A percentile compares a stretch with the other conserved stretches of the same genome.
phyloP scores from a whole-genome alignment of 768 basidiomycete genomes.

The Tulasnella sp. region DNA sequence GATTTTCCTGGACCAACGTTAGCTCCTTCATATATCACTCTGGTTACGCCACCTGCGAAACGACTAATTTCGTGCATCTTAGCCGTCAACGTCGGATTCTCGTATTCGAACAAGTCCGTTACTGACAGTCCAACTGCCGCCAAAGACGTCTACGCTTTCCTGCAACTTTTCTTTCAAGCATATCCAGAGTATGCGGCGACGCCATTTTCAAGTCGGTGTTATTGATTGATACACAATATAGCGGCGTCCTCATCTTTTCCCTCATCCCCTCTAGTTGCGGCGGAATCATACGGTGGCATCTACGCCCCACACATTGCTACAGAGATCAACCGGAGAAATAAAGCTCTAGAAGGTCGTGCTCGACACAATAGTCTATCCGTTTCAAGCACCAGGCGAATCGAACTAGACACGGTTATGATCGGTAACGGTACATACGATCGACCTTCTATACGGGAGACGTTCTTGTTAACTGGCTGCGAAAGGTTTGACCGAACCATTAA shows the following conservation, averaged over 20 bases:
- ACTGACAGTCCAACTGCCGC: slow-evolving; percentile 77
- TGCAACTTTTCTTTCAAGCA: slow-evolving; percentile 65
- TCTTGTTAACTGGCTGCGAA: not conserved
- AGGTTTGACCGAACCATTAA: slow-evolving; percentile 56
- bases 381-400: slow-evolving; percentile 49
- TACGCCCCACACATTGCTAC: slow-evolving; percentile 82
- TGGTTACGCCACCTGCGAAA: not conserved
- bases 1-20: slow-evolving; percentile 51
- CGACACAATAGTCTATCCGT: not conserved
- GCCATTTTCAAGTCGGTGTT: slow-evolving; percentile 40
- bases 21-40: not conserved
- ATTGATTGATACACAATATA: not conserved
- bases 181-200: slow-evolving; percentile 62
- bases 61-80: not conserved
- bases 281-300: slow-evolving; percentile 41
- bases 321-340: slow-evolving; percentile 71
- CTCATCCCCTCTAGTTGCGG: not conserved
- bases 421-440: slow-evolving; percentile 50
- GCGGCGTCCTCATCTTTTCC: not conserved
- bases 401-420: slow-evolving; percentile 73
- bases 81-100: slow-evolving; percentile 37
- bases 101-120: slow-evolving; percentile 70
- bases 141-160: slow-evolving; percentile 80
- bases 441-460: too few relatives aligned
- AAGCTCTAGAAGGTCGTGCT: slow-evolving; percentile 41